These are phyloP conservation scores for Euclidium syriacum DNA, from an alignment of 345 rosid genomes.

Conservation along the genomic window DNA sequence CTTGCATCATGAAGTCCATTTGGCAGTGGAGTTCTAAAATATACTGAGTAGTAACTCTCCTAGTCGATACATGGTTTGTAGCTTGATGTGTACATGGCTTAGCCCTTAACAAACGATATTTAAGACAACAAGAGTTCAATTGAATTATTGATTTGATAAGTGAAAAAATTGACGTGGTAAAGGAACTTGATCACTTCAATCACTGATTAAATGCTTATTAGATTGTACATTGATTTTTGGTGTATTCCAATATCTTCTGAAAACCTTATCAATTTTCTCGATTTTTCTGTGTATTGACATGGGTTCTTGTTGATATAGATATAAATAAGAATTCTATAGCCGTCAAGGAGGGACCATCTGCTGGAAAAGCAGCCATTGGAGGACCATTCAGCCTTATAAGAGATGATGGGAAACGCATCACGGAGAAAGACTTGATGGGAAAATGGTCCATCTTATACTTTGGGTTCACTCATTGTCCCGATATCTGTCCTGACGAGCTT, in stretches of 20 bases:
- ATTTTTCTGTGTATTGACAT: constrained; percentile 8
- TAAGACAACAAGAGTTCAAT: background rate
- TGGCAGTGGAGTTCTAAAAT: background rate
- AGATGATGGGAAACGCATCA: constrained; percentile 73
- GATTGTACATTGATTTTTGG: background rate
- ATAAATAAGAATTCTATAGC: constrained; percentile 63
- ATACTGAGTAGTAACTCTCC: background rate
- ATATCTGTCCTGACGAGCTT: constrained; percentile 95
- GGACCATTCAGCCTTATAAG: constrained; percentile 86
- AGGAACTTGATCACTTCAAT: constrained; percentile 2
- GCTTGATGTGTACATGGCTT: background rate
- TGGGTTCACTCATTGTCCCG: constrained; percentile 99
- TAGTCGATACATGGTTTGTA: background rate
- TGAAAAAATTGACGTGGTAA: background rate
- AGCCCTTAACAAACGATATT: background rate
- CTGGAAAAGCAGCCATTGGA: constrained; percentile 89
- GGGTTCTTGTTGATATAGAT: constrained; percentile 37
- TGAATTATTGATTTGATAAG: background rate
- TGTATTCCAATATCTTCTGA: background rate
- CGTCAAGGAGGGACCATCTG: constrained; percentile 93
- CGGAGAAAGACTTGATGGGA: constrained; percentile 81
- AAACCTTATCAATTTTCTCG: background rate
- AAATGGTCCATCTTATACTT: constrained; percentile 87
- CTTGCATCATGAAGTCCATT: background rate
- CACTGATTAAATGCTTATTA: background rate